Evolutionary conservation across 2,329 filamentous ascomycete genomes (phyloP).

Genomic region (Capronia epimyces): DNA sequence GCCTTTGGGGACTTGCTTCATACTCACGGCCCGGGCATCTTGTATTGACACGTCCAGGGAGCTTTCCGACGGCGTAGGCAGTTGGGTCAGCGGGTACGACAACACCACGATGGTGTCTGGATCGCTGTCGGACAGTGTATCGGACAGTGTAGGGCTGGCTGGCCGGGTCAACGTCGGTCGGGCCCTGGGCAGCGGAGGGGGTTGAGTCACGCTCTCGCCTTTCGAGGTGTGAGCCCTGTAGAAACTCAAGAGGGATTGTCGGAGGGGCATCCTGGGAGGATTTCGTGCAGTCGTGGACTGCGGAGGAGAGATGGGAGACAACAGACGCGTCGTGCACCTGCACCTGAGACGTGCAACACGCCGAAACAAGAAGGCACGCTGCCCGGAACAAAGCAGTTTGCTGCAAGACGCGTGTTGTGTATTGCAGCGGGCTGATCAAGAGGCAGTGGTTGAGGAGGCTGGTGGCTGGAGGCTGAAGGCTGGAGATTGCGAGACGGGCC

Average conservation of each 20-base stretch:
- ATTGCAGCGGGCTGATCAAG: too few species aligned
- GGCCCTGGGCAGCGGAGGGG: not conserved
- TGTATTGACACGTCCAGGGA: conserved; percentile 30
- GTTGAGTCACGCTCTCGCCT: not conserved
- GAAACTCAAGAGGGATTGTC: conserved; percentile 28
- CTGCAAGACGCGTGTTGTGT: conserved; percentile 12
- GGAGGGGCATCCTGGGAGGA: conserved; percentile 26
- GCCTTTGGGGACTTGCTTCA: conserved; percentile 24
- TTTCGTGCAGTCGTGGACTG: not conserved
- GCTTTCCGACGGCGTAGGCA: conserved; percentile 32
- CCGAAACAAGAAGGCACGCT: not conserved
- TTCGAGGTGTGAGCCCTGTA: conserved; percentile 10
- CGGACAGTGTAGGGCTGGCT: conserved; percentile 25
- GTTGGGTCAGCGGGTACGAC: conserved; percentile 13
- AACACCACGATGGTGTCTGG: conserved; percentile 23
- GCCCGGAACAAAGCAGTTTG: not conserved
- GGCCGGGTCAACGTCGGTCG: conserved; percentile 26
- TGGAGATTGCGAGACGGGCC: conserved; percentile 10
- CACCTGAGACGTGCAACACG: not conserved
- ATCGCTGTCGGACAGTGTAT: conserved; percentile 15
- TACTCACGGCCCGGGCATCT: conserved; percentile 14
- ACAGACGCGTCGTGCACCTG: conserved; percentile 16
- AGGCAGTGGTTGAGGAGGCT: conserved; percentile 10
- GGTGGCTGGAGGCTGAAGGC: conserved; percentile 1
- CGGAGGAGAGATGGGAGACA: not conserved